Evolutionary conservation across 2,329 filamentous ascomycete species (phyloP).

Genomic region (Venturia oleaginea): DNA sequence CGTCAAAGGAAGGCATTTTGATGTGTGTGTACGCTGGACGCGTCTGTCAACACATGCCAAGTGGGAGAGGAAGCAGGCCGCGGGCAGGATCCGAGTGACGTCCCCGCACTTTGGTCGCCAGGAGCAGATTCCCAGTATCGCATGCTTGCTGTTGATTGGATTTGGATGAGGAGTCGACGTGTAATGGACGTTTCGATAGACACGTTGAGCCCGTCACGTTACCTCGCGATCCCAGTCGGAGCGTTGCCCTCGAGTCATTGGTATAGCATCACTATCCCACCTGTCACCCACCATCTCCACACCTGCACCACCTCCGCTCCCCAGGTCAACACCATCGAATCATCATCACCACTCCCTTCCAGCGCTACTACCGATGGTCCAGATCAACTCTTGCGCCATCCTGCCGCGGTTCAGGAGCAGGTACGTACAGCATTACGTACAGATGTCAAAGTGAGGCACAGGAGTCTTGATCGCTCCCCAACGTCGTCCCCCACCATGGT

Average conservation of each 20-base stretch:
- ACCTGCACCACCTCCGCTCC: too few relatives aligned
- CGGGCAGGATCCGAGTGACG: not conserved
- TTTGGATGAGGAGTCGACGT: constrained; percentile 11
- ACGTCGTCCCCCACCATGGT: not conserved
- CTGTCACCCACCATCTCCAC: not conserved
- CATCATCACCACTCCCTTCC: not conserved
- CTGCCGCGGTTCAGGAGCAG: not conserved
- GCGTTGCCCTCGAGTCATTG: too few relatives aligned
- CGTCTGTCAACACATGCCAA: not conserved
- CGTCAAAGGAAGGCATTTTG: constrained; percentile 22
- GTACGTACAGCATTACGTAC: not conserved
- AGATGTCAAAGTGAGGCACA: not conserved
- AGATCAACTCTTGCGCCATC: not conserved
- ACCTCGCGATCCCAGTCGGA: not conserved
- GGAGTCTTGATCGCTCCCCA: not conserved
- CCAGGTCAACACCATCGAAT: too few relatives aligned
- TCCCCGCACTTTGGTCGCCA: not conserved
- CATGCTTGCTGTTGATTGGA: not conserved
- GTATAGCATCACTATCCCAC: too few relatives aligned
- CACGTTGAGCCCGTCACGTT: not conserved
- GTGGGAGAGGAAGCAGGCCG: not conserved
- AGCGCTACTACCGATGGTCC: not conserved
- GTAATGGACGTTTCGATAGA: not conserved
- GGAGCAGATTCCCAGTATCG: not conserved
- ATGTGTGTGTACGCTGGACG: not conserved